Conservation (phyloP, 73 alveolate genomes). For the Symbiodinium pilosum region DNA sequence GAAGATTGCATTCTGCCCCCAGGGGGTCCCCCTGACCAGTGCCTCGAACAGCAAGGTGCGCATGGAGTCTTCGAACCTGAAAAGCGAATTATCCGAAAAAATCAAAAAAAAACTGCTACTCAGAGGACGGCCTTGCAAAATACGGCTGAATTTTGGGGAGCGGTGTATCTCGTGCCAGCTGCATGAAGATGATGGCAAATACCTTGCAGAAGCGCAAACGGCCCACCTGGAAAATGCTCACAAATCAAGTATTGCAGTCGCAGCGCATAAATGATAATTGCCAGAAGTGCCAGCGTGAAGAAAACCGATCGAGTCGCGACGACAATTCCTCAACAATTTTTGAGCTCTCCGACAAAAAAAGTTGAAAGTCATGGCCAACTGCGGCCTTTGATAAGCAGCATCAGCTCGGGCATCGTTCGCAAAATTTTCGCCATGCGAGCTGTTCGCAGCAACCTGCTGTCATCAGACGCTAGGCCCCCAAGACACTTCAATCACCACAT, state of each 20-base stretch:
- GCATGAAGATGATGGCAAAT: constrained; percentile 69
- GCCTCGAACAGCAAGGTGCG: constrained; percentile 62
- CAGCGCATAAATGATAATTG: constrained; percentile 39
- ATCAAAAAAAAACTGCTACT: too few species aligned
- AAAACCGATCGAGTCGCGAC: constrained; percentile 86
- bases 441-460: constrained; percentile 62
- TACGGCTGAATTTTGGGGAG: background rate
- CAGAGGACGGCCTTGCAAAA: constrained; percentile 44
- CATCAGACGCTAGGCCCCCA: background rate
- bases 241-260: background rate
- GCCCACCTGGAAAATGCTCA: background rate
- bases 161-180: constrained; percentile 23
- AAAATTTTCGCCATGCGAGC: constrained; percentile 81
- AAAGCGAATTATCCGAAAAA: too few species aligned
- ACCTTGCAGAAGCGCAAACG: constrained; percentile 7
- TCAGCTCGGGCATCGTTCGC: constrained; percentile 81
- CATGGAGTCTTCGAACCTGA: constrained; percentile 58
- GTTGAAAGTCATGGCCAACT: background rate
- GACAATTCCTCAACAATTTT: constrained; percentile 20
- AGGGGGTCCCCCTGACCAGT: too few species aligned
- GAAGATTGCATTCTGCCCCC: too few species aligned
- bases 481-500: background rate
- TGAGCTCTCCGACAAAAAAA: too few species aligned
- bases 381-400: constrained; percentile 39
- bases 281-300: constrained; percentile 70